A percentile compares a stretch with the other conserved stretches of the same genome.
Conservation (phyloP, 108 stramenopile species). For the Tribonema minus region DNA sequence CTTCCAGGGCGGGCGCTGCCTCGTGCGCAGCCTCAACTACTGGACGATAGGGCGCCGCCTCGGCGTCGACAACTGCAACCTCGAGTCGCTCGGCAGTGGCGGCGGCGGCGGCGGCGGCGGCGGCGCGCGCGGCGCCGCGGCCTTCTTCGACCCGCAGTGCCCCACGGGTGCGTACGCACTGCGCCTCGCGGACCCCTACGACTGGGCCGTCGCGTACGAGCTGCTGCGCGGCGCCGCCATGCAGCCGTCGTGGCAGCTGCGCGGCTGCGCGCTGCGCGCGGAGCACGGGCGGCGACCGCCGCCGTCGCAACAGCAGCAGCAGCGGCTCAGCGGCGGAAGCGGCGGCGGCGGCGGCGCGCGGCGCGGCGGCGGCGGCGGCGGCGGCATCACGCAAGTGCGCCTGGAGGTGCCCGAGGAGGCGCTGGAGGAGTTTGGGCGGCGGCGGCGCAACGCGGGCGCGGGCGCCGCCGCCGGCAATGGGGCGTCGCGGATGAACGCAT, state of each 20-base stretch:
- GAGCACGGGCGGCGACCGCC: no score
- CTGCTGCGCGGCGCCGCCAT: slow-evolving; percentile 17
- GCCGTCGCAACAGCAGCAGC: no score
- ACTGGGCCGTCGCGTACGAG: slow-evolving; percentile 36
- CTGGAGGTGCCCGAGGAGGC: no score
- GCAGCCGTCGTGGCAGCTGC: not conserved
- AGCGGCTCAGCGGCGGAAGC: no score
- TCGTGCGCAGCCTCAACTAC: slow-evolving; percentile 32
- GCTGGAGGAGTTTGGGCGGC: no score
- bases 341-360: no score
- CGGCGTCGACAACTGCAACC: slow-evolving; percentile 17
- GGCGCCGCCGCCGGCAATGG: no score
- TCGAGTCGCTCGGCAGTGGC: not conserved
- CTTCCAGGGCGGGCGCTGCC: slow-evolving; percentile 22
- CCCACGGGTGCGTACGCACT: slow-evolving; percentile 28
- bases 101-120: not conserved
- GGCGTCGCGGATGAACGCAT: no score
- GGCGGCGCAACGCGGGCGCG: no score
- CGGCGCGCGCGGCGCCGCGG: not conserved
- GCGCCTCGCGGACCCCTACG: slow-evolving; percentile 23
- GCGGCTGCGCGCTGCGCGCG: no score
- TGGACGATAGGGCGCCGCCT: slow-evolving; percentile 28
- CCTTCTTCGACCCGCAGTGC: slow-evolving; percentile 13
- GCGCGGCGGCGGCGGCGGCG: no score
- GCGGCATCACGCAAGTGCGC: no score